These are phyloP conservation scores for Microcyclospora pomicola DNA, from an alignment of 2,329 filamentous ascomycete genomes.

Conservation along the genomic window DNA sequence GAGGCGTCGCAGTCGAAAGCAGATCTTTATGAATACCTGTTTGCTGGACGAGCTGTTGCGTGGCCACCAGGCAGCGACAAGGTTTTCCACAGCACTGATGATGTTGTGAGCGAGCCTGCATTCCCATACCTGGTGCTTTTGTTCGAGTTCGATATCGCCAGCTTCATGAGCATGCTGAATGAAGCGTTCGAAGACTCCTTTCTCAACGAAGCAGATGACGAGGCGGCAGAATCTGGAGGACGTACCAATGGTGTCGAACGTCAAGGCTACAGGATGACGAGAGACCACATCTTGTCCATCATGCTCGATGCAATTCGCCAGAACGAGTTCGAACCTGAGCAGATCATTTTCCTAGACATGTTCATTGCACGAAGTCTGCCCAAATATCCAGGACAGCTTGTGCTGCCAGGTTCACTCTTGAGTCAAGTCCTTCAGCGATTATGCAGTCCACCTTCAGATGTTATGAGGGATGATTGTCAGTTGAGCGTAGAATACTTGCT, in stretches of 20 bases:
- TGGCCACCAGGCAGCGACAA: slow-evolving; percentile 57
- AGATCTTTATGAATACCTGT: slow-evolving; percentile 84
- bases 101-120: slow-evolving; percentile 49
- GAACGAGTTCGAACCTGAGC: slow-evolving; percentile 58
- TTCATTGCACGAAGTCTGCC: slow-evolving; percentile 91
- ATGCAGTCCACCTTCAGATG: slow-evolving; percentile 67
- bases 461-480: slow-evolving; percentile 84
- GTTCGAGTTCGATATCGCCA: slow-evolving; percentile 76
- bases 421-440: slow-evolving; percentile 68
- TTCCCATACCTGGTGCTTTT: slow-evolving; percentile 79
- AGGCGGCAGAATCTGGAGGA: slow-evolving; percentile 17
- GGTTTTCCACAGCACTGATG: slow-evolving; percentile 45
- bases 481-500: slow-evolving; percentile 93
- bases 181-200: slow-evolving; percentile 95
- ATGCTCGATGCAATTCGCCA: slow-evolving; percentile 79
- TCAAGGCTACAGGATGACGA: slow-evolving; percentile 43
- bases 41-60: slow-evolving; percentile 63
- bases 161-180: slow-evolving; percentile 87
- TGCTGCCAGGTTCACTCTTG: slow-evolving; percentile 75
- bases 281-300: slow-evolving; percentile 86
- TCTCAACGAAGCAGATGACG: slow-evolving; percentile 55
- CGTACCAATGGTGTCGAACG: slow-evolving; percentile 13
- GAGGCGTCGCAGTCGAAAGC: slow-evolving; percentile 65
- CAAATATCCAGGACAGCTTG: slow-evolving; percentile 90
- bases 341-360: slow-evolving; percentile 95